Evolutionary conservation across 345 rosid genomes (phyloP), one percentile per base, ranked within the genome.

Genomic region (Populus davidiana): DNA sequence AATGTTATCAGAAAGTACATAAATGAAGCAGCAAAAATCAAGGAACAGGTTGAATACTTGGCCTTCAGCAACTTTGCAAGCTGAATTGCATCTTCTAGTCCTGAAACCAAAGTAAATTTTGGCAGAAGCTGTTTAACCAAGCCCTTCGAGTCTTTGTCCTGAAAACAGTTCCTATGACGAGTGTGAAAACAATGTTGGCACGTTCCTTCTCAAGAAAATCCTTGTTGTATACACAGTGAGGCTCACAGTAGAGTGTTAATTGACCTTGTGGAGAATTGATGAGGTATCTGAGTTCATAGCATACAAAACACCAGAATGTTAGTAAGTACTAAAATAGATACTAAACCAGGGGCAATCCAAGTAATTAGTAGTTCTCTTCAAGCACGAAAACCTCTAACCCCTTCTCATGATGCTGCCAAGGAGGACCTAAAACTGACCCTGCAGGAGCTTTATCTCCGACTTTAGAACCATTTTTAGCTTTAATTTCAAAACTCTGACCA

Each of bases 321-420:
- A 62, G 35, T 31, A 23, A 25, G 8, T 36, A 18, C 25, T 62
- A 50, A 38, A 14, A 64, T 23, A 56, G n/a, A 71, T 33, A 31
- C 38, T 17, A 47, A 23, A 36, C n/a, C n/a, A 66, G 3, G 64
- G 39, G 50, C 38, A 72, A 52, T 49, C 70, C 8, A 39, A 44
- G 68, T 50, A 66, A 17, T 29, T 17, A 20, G 69, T 13, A 29
- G 8, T 0, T 1, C 74, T 12, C 20, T 39, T 39, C 67, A 17
- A 72, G 31, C 17, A 20, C 21, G 20, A 20, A 67, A 74, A 18
- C 54, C 39, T 64, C 64, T 74, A 87, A 93, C 92, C 98, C 99
- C 49, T 91, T 95, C 86, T 93, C 99, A 52, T 98, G 99, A 29
- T 92, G 92, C 85, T 95, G 97, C 99, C 99, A 95, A 36, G 98